Evolutionary conservation across 768 basidiomycete species (phyloP).

Genomic region (Boletales sp.): DNA sequence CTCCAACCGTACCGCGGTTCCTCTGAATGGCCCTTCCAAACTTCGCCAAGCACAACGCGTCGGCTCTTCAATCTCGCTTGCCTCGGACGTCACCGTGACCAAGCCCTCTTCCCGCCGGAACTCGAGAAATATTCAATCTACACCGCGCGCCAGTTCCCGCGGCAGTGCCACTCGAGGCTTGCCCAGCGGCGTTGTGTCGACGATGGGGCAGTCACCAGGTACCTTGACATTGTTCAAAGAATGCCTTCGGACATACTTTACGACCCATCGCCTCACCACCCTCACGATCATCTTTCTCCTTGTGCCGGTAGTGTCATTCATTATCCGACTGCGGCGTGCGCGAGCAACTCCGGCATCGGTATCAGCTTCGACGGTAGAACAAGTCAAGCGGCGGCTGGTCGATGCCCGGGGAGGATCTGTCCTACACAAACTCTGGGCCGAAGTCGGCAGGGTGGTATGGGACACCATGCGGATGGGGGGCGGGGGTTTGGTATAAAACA

Average conservation of each 20-base stretch:
- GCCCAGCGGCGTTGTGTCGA: slow-evolving; percentile 8
- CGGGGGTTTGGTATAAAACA: slow-evolving; percentile 59
- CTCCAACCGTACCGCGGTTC: slow-evolving; percentile 71
- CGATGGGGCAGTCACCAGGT: slow-evolving; percentile 18
- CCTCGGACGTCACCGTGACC: slow-evolving; percentile 27
- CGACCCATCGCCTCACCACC: slow-evolving; percentile 43
- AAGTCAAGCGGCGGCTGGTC: slow-evolving; percentile 53
- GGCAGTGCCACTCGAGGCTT: slow-evolving; percentile 11
- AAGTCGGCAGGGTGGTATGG: slow-evolving; percentile 47
- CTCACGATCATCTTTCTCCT: slow-evolving; percentile 41
- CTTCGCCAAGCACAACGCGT: slow-evolving; percentile 13
- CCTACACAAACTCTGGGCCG: slow-evolving; percentile 46
- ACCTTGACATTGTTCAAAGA: slow-evolving; percentile 45
- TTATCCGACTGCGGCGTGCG: slow-evolving; percentile 49
- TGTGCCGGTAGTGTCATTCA: slow-evolving; percentile 41
- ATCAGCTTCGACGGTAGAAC: slow-evolving; percentile 43
- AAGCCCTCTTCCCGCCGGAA: slow-evolving; percentile 8
- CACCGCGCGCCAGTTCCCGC: slow-evolving; percentile 12
- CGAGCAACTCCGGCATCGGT: slow-evolving; percentile 20
- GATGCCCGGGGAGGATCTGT: slow-evolving; percentile 36
- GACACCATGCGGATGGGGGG: slow-evolving; percentile 79
- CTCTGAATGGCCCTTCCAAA: slow-evolving; percentile 24
- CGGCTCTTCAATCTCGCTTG: slow-evolving; percentile 20
- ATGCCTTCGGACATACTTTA: slow-evolving; percentile 47
- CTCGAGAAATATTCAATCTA: slow-evolving; percentile 4